Base-by-base conservation (phyloP, 176 grass and related monocot genomes). In the Zea mays region DNA sequence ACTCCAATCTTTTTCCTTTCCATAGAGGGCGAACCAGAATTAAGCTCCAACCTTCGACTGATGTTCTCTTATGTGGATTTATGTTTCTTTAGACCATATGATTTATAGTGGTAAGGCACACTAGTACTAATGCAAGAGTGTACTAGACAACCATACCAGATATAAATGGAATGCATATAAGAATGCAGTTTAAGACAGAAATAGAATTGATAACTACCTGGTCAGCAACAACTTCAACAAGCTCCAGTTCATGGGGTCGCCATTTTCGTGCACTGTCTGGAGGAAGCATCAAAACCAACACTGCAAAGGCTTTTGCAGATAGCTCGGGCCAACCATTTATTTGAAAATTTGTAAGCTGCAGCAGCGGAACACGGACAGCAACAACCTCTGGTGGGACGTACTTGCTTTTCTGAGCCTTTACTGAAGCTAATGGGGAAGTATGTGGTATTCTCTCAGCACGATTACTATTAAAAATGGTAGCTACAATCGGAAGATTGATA, bases 241-340 rank as follows among this genome's bases (percentile, higher is more conserved):
- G 90, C 80, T 97, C 93, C 47, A 86, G 59, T 73, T 97, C 93
- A 83, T 97, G 93, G 17, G 65, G 62, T 57, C 83, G 82, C 90
- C 93, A 97, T 84, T 93, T 86, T 81, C 93, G 90, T 70, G 88
- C 87, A 77, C 87, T 88, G 79, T 90, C 90, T 47, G 85, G 79
- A 78, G 93, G 93, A 67, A 97, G 93, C 82, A 93, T 90, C 38
- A 93, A 85, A 75, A 97, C 90, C 93, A 97, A 86, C 69, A 97
- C 76, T 15, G 90, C 93, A 70, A 93, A 97, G 58, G 80, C 90
- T 84, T 84, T 93, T 67, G 86, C 87, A 57, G 87, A 87, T 51
- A 85, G 62, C 88, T 93, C 93, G 71, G 90, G 85, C 85, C 87
- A 88, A 71, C 84, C 90, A 78, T 86, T 88, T 83, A 92, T 88